Evolutionary conservation across 23 red algal genomes (phyloP).

Genomic region (Gracilariopsis chorda): DNA sequence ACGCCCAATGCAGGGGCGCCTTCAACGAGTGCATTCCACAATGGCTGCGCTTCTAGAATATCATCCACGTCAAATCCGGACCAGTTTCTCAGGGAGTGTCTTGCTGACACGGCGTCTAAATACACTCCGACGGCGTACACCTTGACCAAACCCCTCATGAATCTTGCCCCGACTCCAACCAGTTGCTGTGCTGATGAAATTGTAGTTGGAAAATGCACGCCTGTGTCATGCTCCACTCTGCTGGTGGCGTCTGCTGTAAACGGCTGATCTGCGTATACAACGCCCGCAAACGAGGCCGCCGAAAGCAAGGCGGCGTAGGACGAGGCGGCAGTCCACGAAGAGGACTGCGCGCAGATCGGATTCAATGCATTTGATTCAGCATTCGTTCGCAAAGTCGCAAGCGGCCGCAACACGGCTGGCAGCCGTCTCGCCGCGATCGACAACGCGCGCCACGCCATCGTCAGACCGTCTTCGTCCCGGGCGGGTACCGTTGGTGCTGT

Average conservation of each 20-base stretch:
- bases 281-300: not conserved
- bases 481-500: no score
- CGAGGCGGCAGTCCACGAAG: no score
- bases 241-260: not conserved
- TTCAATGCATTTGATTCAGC: no score
- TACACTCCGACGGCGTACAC: conserved; percentile 90
- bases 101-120: not conserved
- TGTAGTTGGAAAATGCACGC: conserved; percentile 21
- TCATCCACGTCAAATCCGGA: not conserved
- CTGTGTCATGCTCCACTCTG: conserved; percentile 8
- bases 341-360: no score
- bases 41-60: not conserved
- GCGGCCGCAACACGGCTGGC: no score
- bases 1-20: not conserved
- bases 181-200: not conserved
- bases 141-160: conserved; percentile 77
- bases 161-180: conserved; percentile 54
- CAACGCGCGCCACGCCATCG: no score
- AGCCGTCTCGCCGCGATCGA: no score
- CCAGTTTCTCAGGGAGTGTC: not conserved
- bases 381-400: no score
- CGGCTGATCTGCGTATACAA: not conserved
- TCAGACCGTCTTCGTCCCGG: no score
- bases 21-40: conserved; percentile 26
- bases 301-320: not conserved